Evolutionary conservation across 2,329 filamentous ascomycete species (phyloP).

Genomic region (Trichoderma semiorbis): DNA sequence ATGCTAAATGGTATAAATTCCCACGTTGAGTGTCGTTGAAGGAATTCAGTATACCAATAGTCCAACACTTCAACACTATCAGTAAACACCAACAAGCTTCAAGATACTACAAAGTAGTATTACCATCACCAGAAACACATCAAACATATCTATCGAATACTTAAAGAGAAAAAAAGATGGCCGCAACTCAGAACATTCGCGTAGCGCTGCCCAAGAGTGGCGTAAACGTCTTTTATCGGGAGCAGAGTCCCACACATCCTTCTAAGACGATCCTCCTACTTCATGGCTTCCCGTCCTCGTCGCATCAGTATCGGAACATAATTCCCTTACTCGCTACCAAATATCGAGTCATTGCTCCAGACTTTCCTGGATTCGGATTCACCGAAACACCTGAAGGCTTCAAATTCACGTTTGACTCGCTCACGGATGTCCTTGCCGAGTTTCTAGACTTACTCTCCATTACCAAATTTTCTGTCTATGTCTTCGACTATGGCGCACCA

Average conservation of each 20-base stretch:
- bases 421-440: not conserved
- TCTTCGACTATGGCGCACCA: constrained; percentile 9
- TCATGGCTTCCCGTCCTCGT: constrained; percentile 12
- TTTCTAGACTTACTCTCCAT: constrained; percentile 1
- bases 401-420: constrained; percentile 4
- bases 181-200: not conserved
- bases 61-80: not conserved
- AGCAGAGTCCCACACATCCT: not conserved
- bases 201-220: not conserved
- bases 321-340: constrained; percentile 3
- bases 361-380: constrained; percentile 6
- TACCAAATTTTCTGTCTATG: not conserved
- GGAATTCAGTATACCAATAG: not conserved
- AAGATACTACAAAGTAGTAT: not conserved
- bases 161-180: not conserved
- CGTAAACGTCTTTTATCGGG: constrained; percentile 8
- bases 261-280: constrained; percentile 4
- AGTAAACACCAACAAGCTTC: not conserved
- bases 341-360: constrained; percentile 9
- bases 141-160: not conserved
- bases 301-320: constrained; percentile 4
- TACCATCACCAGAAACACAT: not conserved
- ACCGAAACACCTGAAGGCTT: constrained; percentile 5
- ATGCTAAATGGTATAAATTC: not conserved
- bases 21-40: not conserved